Percentiles rank a stretch among this genome's conserved stretches.
Evolutionary conservation across 169 alveolate species (phyloP).

Genomic region (Babesia bigemina): DNA sequence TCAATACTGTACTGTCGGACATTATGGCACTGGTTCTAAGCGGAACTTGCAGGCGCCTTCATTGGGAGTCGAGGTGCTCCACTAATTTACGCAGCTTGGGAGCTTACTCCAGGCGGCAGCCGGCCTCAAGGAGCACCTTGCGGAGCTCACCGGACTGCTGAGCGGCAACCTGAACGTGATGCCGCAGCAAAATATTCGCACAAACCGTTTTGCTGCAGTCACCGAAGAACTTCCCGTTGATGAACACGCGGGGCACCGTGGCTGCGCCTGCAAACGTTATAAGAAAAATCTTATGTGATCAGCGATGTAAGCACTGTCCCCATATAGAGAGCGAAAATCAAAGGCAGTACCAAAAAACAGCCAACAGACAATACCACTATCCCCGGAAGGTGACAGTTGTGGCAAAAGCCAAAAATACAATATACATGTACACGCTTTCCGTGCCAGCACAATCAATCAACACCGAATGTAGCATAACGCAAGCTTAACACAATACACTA

Average conservation of each 20-base stretch:
- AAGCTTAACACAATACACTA: too few species aligned
- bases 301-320: background rate
- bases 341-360: too few species aligned
- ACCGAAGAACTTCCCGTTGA: conserved; percentile 66
- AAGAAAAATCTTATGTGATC: background rate
- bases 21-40: too few species aligned
- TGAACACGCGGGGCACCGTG: conserved; percentile 66
- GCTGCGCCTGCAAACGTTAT: conserved; percentile 51
- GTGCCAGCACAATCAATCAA: too few species aligned
- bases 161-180: conserved; percentile 10
- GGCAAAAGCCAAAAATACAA: too few species aligned
- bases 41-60: too few species aligned
- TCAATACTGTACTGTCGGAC: too few species aligned
- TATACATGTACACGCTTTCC: too few species aligned
- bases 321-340: too few species aligned
- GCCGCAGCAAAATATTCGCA: background rate
- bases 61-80: background rate
- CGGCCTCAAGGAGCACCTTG: conserved; percentile 18
- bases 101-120: conserved; percentile 4
- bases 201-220: conserved; percentile 56
- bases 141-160: conserved; percentile 23
- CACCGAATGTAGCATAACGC: too few species aligned
- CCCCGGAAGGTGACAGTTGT: too few species aligned
- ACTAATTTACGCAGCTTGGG: background rate
- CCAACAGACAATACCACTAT: too few species aligned